These are phyloP conservation scores for Epichloe amarillans DNA, from an alignment of 2,329 filamentous ascomycete genomes.

Conservation along the genomic window DNA sequence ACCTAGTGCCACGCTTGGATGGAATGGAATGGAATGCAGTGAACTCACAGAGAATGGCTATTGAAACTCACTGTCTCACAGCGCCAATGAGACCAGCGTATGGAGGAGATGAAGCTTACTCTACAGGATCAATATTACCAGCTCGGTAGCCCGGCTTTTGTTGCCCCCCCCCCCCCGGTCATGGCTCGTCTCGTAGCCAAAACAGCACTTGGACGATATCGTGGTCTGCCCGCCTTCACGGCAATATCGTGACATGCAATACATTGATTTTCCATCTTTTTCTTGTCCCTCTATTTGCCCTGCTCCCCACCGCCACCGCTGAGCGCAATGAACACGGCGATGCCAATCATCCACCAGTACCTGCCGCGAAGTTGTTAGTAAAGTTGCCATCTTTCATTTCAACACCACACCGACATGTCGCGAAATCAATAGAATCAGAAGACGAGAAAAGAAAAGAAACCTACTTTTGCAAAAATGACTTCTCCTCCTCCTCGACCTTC, in stretches of 20 bases:
- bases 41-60: too few species aligned
- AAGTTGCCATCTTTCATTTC: neutral
- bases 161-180: neutral
- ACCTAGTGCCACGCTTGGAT: too few species aligned
- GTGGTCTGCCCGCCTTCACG: neutral
- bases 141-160: too few species aligned
- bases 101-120: too few species aligned
- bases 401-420: neutral
- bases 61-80: too few species aligned
- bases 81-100: too few species aligned
- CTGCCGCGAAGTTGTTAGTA: slow-evolving; percentile 28
- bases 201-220: neutral
- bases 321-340: slow-evolving; percentile 39
- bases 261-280: slow-evolving; percentile 1
- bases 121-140: too few species aligned
- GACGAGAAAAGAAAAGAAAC: slow-evolving; percentile 13
- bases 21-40: too few species aligned
- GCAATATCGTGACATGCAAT: slow-evolving; percentile 7
- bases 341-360: slow-evolving; percentile 53
- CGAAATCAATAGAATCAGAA: neutral
- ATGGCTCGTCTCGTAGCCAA: neutral
- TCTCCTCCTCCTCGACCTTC: slow-evolving; percentile 43
- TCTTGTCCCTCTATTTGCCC: slow-evolving; percentile 27
- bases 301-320: slow-evolving; percentile 32
- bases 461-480: slow-evolving; percentile 54